Conservation (phyloP, 306 rosid genomes). For the Styphnolobium japonicum region DNA sequence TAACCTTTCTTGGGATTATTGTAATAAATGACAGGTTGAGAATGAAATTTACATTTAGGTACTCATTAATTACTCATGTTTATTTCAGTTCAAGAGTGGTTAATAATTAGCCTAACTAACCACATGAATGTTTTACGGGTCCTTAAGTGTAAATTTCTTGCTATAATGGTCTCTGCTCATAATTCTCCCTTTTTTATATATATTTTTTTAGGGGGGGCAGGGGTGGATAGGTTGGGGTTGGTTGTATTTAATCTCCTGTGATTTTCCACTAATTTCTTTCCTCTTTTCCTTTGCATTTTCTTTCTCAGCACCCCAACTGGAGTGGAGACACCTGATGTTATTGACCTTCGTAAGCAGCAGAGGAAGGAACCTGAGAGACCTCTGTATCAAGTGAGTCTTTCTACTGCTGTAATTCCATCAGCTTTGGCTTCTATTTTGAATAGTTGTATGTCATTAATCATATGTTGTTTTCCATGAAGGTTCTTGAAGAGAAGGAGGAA, state of each 20-base stretch:
- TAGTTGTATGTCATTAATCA: background rate
- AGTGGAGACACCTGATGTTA: conserved; percentile 74
- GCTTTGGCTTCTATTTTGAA: background rate
- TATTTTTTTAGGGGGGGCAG: no score
- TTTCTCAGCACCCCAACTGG: conserved; percentile 65
- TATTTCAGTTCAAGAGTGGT: background rate
- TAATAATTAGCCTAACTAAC: no score
- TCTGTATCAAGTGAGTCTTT: conserved; percentile 58
- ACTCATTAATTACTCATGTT: background rate
- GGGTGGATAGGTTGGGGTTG: background rate
- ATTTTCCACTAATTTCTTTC: background rate
- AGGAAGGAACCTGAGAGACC: conserved; percentile 76
- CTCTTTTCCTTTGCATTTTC: background rate
- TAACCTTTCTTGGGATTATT: background rate
- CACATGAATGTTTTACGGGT: no score
- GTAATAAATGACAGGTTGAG: no score
- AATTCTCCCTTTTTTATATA: no score
- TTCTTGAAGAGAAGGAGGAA: conserved; percentile 78
- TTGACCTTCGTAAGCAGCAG: conserved; percentile 78
- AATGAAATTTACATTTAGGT: no score
- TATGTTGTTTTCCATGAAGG: conserved; percentile 36
- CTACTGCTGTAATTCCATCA: background rate
- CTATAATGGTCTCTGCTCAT: no score
- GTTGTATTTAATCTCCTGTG: background rate
- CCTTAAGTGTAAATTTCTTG: no score